These are phyloP conservation scores for Erythrophleum fordii DNA, from an alignment of 306 rosid genomes.

Conservation along the genomic window DNA sequence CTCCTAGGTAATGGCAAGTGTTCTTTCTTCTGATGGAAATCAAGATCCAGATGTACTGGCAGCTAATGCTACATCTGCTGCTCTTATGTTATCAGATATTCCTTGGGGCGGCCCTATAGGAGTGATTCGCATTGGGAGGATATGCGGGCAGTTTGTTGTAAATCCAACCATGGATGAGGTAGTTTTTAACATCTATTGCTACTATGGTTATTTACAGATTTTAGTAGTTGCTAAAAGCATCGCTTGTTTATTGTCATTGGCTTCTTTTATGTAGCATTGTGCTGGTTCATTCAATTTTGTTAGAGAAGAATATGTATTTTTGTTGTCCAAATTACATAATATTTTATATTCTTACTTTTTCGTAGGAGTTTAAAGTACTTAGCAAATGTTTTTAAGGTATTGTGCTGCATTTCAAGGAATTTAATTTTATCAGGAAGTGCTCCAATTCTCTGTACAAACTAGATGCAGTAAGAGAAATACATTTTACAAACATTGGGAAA, in stretches of 20 bases:
- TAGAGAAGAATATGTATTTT: no score
- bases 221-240: neutral
- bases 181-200: constrained; percentile 28
- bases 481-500: neutral
- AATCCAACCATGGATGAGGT: constrained; percentile 98
- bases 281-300: neutral
- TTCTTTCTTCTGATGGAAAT: constrained; percentile 87
- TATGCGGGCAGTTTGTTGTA: constrained; percentile 73
- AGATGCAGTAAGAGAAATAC: neutral
- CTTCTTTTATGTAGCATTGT: neutral
- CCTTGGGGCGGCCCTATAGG: constrained; percentile 99
- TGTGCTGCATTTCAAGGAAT: neutral
- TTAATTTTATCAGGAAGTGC: neutral
- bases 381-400: neutral
- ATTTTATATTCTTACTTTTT: constrained; percentile 1
- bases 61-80: constrained; percentile 91
- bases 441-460: neutral
- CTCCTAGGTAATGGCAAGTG: constrained; percentile 81
- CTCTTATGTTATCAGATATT: constrained; percentile 95
- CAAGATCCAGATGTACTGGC: constrained; percentile 96
- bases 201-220: neutral
- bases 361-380: neutral
- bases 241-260: neutral
- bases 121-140: constrained; percentile 86
- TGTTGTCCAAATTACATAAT: constrained; percentile 16